Evolutionary conservation across 108 stramenopile species (phyloP).

Genomic region (Thalassiosira profunda): DNA sequence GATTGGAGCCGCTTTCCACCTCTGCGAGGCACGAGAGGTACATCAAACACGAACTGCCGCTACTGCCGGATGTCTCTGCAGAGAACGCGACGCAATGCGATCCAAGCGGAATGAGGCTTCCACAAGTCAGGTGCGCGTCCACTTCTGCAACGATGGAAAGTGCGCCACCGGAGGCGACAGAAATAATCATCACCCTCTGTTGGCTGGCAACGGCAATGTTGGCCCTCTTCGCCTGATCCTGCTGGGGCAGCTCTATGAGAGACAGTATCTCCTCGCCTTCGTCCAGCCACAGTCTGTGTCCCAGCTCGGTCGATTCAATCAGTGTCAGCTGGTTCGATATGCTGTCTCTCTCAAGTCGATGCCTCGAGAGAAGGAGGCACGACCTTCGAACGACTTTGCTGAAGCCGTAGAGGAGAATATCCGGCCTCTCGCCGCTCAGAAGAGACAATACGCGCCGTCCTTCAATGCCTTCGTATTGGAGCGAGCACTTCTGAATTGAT

Average conservation of each 20-base stretch:
- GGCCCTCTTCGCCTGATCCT: slow-evolving; percentile 34
- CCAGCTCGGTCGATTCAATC: slow-evolving; percentile 23
- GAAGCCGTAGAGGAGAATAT: slow-evolving; percentile 50
- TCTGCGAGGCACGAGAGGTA: slow-evolving; percentile 85
- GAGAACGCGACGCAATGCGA: slow-evolving; percentile 81
- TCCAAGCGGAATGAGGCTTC: slow-evolving; percentile 69
- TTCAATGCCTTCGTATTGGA: slow-evolving; percentile 64
- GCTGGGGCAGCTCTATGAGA: slow-evolving; percentile 60
- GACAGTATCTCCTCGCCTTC: slow-evolving; percentile 61
- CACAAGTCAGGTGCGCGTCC: slow-evolving; percentile 34
- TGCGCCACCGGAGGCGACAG: slow-evolving; percentile 22
- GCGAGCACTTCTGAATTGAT: slow-evolving; percentile 45
- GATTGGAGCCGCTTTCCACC: slow-evolving; percentile 10
- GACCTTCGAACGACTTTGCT: slow-evolving; percentile 33
- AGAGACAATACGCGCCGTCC: slow-evolving; percentile 57
- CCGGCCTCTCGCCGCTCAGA: slow-evolving; percentile 41
- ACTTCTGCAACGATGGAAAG: slow-evolving; percentile 58
- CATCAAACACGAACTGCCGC: slow-evolving; percentile 48
- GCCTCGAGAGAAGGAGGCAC: slow-evolving; percentile 55
- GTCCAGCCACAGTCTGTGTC: slow-evolving; percentile 59
- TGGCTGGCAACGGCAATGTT: slow-evolving; percentile 75
- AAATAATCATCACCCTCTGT: slow-evolving; percentile 70
- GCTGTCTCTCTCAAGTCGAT: slow-evolving; percentile 25
- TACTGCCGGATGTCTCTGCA: slow-evolving; percentile 30
- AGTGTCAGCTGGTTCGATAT: slow-evolving; percentile 44